Evolutionary conservation across 768 basidiomycete genomes (phyloP), one percentile per base, ranked within the genome.

Genomic region (Amanita fuliginea): DNA sequence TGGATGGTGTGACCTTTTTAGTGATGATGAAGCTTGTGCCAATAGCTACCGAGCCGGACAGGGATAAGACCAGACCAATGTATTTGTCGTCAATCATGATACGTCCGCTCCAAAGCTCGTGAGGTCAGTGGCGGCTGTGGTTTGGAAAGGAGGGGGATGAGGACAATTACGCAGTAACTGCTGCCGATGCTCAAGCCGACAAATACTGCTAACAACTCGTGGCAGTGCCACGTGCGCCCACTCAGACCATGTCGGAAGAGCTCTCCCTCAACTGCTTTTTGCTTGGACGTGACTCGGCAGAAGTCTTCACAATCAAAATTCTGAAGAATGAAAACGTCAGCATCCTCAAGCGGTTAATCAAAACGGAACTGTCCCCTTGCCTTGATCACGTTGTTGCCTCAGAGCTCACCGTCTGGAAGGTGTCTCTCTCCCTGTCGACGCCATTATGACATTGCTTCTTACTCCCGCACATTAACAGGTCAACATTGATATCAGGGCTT

Each of bases 1-100:
- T 42, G 41, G 46, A 39, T 46, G 14, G 47, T 35, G 2, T 8
- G 55, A 87, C 95, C 85, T 96, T 98, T 79, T 99, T 99, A 14
- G 95, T 99, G 62, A 99, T 95, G 62, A 99, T 96, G 64, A 93
- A 96, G 65, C 92, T 95, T 34, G 86, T 88, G 44, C 96, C 95
- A 56, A 98, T 98, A 51, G 86, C 82, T 21, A 88, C 60, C 10
- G 88, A 86, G 56, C 90, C 80, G 16, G 83, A 81, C 43, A 98
- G 67, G 47, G 96, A 94, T 49, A 99, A 79, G 21, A 80, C 76
- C 46, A 99, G 77, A 28, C 96, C 96, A 43, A 97, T 90, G 63
- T 92, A 95, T 70, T 93, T 96, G 70, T 96, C 95, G 58, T 96
- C 90, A 21, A 91, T 69, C 81, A 86, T 85, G 51, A 18, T 35